Evolutionary conservation across 495 filamentous ascomycete species (phyloP), one percentile per base, ranked within the genome.

Genomic region (Cetradonia linearis): DNA sequence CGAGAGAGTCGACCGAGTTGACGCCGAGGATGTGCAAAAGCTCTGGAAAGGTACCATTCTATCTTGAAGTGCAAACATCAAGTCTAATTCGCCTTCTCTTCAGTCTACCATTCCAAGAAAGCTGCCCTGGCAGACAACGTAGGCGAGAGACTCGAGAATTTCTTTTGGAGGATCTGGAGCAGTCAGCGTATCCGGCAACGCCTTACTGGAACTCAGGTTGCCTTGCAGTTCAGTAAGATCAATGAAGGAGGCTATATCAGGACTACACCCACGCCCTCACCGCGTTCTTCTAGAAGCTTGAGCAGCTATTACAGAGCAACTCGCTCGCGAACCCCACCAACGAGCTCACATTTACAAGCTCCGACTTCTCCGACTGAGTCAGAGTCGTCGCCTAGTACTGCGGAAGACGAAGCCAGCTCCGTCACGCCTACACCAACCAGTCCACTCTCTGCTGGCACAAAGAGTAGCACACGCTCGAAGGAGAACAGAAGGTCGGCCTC

Each of bases 101-200:
- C 53, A 81, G 78, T 73, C 4, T 81, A 77, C 60, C 68, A 65
- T 52, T 69, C 70, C 9, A 76, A 74, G 64, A 62, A 70, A 28
- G 58, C 69, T 38, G 67, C 71, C 40, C 65, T 78, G 54, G 62
- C 70, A 62, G 69, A 71, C 47, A 70, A 76, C 28, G 67, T 69
- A 5, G 77, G 77, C 18, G 60, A 63, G 56, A 67, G 79, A 62
- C 66, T 82, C 18, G 77, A 79, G 59, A 77, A 79, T 61, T 70
- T 81, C 52, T 81, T 81, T 62, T 81, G 78, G 79, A 69, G 78
- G 44, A 76, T 81, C 38, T 78, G 74, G 75, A 65, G 74, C 54
- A 76, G 66, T 23, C 56, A 70, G 9, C 58, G 48, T 10, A 62
- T 79, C 10, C 65, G 57, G 13, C 44, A 56, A 11, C 66, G 63